Evolutionary conservation across 2,329 filamentous ascomycete genomes (phyloP), one percentile per base, ranked within the genome.

Genomic region (Fusarium siculi): DNA sequence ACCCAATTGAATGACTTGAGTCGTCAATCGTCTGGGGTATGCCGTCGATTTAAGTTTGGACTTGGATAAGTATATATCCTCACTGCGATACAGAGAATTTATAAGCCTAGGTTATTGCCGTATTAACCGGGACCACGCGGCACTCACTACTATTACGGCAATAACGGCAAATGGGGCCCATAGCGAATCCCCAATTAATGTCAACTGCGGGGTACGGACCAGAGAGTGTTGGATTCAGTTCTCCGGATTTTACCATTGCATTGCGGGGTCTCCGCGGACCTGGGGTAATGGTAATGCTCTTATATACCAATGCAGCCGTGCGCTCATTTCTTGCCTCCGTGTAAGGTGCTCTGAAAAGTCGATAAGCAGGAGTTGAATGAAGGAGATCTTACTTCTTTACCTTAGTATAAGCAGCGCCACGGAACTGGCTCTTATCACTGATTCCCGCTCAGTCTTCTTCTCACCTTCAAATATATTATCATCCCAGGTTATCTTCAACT

Each of bases 301-400:
- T 36, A 36, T 23, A 32, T 19, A 21, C 12, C 12, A 7, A 8
- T 11, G 16, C 23, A 25, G 18, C 11, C 32, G 18, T 36, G n/a
- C 16, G 32, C 32, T 34, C 4, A 21, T 14, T 23, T 25, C n/a
- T 36, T 19, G 2, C 6, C 0, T 36, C 2, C 4, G 9, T 25
- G 12, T 1, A 15, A 7, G 18, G 5, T 15, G 32, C 32, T n/a
- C 47, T 1, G 1, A 50, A 21, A 32, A 8, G 7, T 49, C n/a
- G 12, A 49, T 5, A n/a, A n/a, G 6, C 3, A 30, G 6, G 44
- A 6, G 16, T 16, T 7, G 11, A 2, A 1, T 3, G 16, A n/a
- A 8, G 8, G 6, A 21, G 9, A 5, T 1, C 4, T 32, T 32
- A 9, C 9, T 9, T 16, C 21, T 32, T 16, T 14, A 30, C 1